Evolutionary conservation across 2,329 filamentous ascomycete genomes (phyloP).

Genomic region (Mycocentrospora acerina): DNA sequence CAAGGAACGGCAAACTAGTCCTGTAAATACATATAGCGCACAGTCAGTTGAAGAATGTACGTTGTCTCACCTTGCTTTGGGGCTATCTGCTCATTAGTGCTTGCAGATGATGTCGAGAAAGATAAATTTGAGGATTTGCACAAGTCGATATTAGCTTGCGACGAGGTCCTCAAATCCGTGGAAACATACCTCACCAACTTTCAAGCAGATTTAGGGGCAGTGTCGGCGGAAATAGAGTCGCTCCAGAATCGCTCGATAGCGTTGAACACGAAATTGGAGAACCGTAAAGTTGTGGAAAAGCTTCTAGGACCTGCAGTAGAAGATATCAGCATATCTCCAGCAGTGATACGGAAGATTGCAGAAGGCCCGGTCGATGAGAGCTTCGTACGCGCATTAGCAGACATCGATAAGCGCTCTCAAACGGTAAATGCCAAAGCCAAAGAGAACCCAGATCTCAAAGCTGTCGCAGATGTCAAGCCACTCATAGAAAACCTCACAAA

Average conservation of each 20-base stretch:
- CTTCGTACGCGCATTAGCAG: conserved; percentile 80
- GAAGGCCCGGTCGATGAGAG: conserved; percentile 87
- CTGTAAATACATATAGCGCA: conserved; percentile 53
- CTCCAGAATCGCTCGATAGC: conserved; percentile 83
- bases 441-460: conserved; percentile 64
- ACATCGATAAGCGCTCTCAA: conserved; percentile 77
- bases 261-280: conserved; percentile 82
- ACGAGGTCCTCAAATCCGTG: conserved; percentile 89
- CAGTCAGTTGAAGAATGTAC: conserved; percentile 74
- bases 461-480: conserved; percentile 79
- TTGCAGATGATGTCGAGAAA: conserved; percentile 72
- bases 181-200: conserved; percentile 91
- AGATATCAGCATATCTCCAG: conserved; percentile 84
- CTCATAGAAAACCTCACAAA: conserved; percentile 80
- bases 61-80: conserved; percentile 40
- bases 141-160: conserved; percentile 82
- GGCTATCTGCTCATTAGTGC: conserved; percentile 29
- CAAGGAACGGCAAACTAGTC: conserved; percentile 29
- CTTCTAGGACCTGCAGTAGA: conserved; percentile 86
- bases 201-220: conserved; percentile 85
- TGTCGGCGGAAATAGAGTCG: conserved; percentile 93
- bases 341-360: conserved; percentile 78
- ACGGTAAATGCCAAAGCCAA: conserved; percentile 68
- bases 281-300: conserved; percentile 86
- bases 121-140: conserved; percentile 88